phyloP scores from a whole-genome alignment of 176 grass and related monocot species.

The Bromus sterilis region DNA sequence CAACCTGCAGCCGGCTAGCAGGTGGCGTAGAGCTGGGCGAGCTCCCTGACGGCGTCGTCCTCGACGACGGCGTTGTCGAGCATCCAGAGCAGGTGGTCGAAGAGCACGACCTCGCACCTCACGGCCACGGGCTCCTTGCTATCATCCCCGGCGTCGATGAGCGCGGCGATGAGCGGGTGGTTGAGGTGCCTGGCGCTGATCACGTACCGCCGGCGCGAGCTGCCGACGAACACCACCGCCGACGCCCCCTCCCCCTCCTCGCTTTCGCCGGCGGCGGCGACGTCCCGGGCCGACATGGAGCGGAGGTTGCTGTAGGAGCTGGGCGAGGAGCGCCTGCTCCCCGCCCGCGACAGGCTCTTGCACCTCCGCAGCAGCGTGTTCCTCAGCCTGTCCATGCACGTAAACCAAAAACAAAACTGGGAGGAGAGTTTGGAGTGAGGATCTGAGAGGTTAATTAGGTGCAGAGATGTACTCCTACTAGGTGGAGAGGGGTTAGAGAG shows the following conservation, averaged over 20 bases:
- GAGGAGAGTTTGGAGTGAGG: background rate
- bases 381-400: constrained; percentile 36
- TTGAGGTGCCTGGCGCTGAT: constrained; percentile 62
- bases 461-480: background rate
- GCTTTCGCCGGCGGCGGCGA: background rate
- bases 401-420: background rate
- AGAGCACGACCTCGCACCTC: constrained; percentile 85
- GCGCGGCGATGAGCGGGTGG: constrained; percentile 66
- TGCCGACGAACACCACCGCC: constrained; percentile 63
- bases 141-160: constrained; percentile 24
- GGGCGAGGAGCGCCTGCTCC: constrained; percentile 8
- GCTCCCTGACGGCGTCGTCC: constrained; percentile 44
- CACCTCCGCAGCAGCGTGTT: constrained; percentile 65
- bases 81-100: constrained; percentile 96
- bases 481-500: background rate
- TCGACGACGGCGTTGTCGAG: constrained; percentile 57
- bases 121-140: constrained; percentile 24
- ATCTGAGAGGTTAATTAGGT: background rate
- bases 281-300: constrained; percentile 58
- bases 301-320: constrained; percentile 61
- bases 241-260: background rate
- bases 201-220: constrained; percentile 64
- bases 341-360: constrained; percentile 51
- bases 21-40: constrained; percentile 62
- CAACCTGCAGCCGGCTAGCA: background rate